These are phyloP conservation scores for Entomortierella beljakovae DNA, from an alignment of 192 early-diverging fungal species.

Conservation along the genomic window DNA sequence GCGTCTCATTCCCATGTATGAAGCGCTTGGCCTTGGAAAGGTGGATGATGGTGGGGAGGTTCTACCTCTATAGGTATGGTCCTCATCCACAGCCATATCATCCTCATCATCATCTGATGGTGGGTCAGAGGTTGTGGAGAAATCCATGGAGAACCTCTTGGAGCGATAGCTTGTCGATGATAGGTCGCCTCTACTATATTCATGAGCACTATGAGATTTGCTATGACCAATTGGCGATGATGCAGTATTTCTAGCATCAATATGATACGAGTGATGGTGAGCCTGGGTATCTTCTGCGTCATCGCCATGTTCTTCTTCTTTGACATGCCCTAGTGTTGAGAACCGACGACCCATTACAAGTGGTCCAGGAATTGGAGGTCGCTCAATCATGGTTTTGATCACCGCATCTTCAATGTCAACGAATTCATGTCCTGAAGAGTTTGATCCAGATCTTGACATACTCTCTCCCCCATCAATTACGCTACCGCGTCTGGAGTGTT, in stretches of 20 bases:
- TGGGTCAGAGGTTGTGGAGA: slow-evolving; percentile 29
- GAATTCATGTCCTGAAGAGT: slow-evolving; percentile 14
- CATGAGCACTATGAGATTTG: slow-evolving; percentile 28
- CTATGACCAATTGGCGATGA: slow-evolving; percentile 14
- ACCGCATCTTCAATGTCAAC: slow-evolving; percentile 40
- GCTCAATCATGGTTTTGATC: slow-evolving; percentile 46
- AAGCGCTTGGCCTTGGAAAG: slow-evolving; percentile 10
- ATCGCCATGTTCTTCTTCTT: slow-evolving; percentile 48
- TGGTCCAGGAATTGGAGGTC: slow-evolving; percentile 10
- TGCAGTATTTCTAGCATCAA: slow-evolving; percentile 20
- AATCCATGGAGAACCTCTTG: slow-evolving; percentile 43
- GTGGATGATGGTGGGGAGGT: background rate
- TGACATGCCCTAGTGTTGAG: slow-evolving; percentile 46
- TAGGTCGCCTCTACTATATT: slow-evolving; percentile 11
- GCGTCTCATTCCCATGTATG: slow-evolving; percentile 34
- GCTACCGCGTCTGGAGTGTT: background rate
- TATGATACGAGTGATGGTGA: slow-evolving; percentile 47
- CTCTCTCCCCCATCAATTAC: slow-evolving; percentile 15
- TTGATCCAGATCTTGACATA: slow-evolving; percentile 32
- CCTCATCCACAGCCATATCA: slow-evolving; percentile 24
- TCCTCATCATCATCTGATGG: slow-evolving; percentile 40
- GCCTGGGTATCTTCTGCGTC: slow-evolving; percentile 6
- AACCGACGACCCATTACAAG: slow-evolving; percentile 30
- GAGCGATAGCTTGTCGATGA: slow-evolving; percentile 4
- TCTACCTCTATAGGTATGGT: background rate